phyloP scores from a whole-genome alignment of 305 asterid species.

The Fraxinus baroniana region DNA sequence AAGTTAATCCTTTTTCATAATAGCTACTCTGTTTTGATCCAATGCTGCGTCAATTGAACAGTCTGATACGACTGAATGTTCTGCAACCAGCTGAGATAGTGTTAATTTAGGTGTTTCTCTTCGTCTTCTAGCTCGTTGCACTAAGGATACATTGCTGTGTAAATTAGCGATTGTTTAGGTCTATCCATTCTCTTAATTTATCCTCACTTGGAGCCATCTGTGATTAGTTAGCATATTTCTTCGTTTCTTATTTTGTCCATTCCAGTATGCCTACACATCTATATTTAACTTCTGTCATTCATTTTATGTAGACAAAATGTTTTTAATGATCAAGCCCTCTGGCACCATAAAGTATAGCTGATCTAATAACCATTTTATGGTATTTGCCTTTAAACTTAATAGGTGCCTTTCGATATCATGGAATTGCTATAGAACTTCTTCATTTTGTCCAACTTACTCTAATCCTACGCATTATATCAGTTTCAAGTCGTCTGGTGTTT shows the following conservation, averaged over 20 bases:
- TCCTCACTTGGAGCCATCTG: neutral
- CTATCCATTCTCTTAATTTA: neutral
- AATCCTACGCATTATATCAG: neutral
- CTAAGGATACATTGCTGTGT: neutral
- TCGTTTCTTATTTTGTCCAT: neutral
- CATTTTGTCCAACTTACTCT: neutral
- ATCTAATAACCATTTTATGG: neutral
- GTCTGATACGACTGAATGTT: neutral
- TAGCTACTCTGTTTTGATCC: slow-evolving; percentile 2
- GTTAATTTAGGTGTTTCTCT: neutral
- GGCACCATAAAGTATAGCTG: neutral
- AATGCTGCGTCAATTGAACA: neutral
- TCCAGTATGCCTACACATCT: neutral
- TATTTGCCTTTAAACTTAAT: neutral
- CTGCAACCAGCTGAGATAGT: neutral
- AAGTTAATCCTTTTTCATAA: neutral
- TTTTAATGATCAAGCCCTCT: neutral
- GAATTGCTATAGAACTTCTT: neutral
- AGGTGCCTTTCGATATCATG: neutral
- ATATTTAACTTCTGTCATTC: neutral
- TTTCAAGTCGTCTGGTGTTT: neutral
- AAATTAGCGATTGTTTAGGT: neutral
- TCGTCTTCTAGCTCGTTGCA: neutral
- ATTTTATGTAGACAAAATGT: neutral
- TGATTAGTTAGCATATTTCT: neutral